Conservation (phyloP, 805 yeast genomes). For the Grigorovia jiainica region DNA sequence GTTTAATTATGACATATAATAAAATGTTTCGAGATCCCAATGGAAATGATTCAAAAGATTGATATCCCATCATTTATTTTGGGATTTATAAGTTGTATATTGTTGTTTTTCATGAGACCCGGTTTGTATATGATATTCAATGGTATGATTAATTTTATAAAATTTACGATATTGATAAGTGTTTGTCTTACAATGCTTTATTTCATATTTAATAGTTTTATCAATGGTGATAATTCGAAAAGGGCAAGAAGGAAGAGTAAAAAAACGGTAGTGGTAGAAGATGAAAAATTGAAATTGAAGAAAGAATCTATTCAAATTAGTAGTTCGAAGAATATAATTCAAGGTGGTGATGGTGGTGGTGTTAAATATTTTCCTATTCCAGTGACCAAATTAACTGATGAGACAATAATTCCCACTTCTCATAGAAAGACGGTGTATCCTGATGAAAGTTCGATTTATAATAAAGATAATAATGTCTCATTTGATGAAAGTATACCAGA, state of each 20-base stretch:
- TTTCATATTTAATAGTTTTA: neutral
- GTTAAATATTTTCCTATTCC: constrained; percentile 21
- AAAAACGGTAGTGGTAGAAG: no score
- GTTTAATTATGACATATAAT: neutral
- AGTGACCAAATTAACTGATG: constrained; percentile 12
- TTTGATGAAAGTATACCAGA: neutral
- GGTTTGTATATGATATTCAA: constrained; percentile 9
- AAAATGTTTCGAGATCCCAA: neutral
- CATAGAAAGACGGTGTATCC: neutral
- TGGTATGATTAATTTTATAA: constrained; percentile 17
- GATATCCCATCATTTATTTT: constrained; percentile 6
- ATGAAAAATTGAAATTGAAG: no score
- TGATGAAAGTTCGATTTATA: neutral
- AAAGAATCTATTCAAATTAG: no score
- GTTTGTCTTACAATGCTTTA: neutral
- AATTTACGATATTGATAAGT: neutral
- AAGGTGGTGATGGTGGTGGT: no score
- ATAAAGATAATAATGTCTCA: neutral
- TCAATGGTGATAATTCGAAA: neutral
- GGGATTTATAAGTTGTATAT: constrained; percentile 5
- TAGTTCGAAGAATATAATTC: no score
- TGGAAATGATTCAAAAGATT: no score
- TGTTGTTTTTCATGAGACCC: constrained; percentile 3
- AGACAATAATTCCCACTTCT: neutral
- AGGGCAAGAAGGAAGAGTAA: neutral